Evolutionary conservation across 2,329 filamentous ascomycete genomes (phyloP).

Genomic region (Tothia fuscella): DNA sequence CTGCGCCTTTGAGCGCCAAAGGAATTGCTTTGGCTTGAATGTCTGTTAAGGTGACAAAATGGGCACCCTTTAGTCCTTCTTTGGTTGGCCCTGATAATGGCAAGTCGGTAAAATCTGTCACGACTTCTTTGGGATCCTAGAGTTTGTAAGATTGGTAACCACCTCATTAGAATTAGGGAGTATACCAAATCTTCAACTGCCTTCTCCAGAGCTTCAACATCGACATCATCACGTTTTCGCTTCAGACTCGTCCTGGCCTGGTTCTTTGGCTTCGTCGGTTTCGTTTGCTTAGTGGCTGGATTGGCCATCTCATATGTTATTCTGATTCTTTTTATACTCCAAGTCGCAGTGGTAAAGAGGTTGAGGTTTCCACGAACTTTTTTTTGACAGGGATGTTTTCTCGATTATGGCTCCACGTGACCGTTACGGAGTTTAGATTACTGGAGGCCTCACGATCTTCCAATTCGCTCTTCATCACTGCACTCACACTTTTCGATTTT

Average conservation of each 20-base stretch:
- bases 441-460: too few relatives aligned
- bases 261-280: constrained; percentile 44
- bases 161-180: too few relatives aligned
- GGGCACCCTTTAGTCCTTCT: constrained; percentile 67
- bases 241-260: constrained; percentile 36
- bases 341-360: too few relatives aligned
- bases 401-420: too few relatives aligned
- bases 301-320: too few relatives aligned
- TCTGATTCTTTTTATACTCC: too few relatives aligned
- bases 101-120: constrained; percentile 66
- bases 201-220: constrained; percentile 33
- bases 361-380: too few relatives aligned
- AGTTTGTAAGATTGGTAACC: background rate
- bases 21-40: constrained; percentile 87
- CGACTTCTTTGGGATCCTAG: constrained; percentile 49
- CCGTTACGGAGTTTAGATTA: too few relatives aligned
- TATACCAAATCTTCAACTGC: constrained; percentile 32
- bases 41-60: constrained; percentile 84
- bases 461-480: too few relatives aligned
- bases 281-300: too few relatives aligned
- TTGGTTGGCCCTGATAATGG: constrained; percentile 74
- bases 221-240: constrained; percentile 41
- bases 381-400: too few relatives aligned
- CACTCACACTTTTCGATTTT: too few relatives aligned
- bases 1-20: constrained; percentile 68